phyloP scores from a whole-genome alignment of 352 stramenopile genomes.

The Phytophthora citrophthora region DNA sequence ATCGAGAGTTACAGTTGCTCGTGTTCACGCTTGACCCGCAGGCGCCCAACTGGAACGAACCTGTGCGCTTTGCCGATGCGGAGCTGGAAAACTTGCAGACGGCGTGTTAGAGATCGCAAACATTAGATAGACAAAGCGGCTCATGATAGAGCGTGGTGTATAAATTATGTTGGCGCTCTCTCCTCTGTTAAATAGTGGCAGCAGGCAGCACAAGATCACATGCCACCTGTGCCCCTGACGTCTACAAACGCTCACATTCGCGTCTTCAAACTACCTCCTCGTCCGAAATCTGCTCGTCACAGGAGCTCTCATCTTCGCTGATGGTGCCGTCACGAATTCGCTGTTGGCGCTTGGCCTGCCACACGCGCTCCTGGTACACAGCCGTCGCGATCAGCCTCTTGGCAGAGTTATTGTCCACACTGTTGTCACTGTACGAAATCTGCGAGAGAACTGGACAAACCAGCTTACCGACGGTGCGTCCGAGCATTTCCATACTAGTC shows the following conservation, averaged over 20 bases:
- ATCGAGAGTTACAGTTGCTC: slow-evolving; percentile 54
- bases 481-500: slow-evolving; percentile 88
- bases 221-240: slow-evolving; percentile 20
- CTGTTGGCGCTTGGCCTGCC: slow-evolving; percentile 58
- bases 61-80: slow-evolving; percentile 43
- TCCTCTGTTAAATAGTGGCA: slow-evolving; percentile 38
- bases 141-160: slow-evolving; percentile 14
- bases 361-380: slow-evolving; percentile 82
- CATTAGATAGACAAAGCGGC: slow-evolving; percentile 1
- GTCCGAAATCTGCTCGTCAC: slow-evolving; percentile 51
- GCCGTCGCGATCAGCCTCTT: slow-evolving; percentile 80
- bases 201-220: slow-evolving; percentile 8
- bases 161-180: slow-evolving; percentile 41
- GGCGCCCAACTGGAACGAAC: slow-evolving; percentile 41
- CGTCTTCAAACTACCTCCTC: slow-evolving; percentile 35
- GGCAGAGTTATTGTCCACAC: slow-evolving; percentile 71
- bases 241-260: slow-evolving; percentile 24
- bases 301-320: slow-evolving; percentile 40
- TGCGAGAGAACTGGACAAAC: slow-evolving; percentile 81
- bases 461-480: slow-evolving; percentile 81
- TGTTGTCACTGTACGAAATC: slow-evolving; percentile 90
- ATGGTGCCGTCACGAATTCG: slow-evolving; percentile 45
- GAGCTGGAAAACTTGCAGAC: slow-evolving; percentile 54
- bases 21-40: slow-evolving; percentile 51
- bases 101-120: slow-evolving; percentile 40